Evolutionary conservation across 208 protist genomes (phyloP).

Genomic region (Tritrichomonas musculus): DNA sequence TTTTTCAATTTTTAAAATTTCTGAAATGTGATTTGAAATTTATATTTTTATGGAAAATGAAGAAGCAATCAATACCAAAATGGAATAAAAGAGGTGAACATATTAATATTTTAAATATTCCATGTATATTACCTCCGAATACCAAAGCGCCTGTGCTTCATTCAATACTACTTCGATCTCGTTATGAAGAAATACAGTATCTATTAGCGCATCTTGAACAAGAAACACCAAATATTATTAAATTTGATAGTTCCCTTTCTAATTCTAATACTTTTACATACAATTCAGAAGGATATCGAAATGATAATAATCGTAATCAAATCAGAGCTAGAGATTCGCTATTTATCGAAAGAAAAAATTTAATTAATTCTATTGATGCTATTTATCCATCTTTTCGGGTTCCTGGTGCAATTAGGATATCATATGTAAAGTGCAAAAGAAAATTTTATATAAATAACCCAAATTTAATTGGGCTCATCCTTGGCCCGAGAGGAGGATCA

Average conservation of each 20-base stretch:
- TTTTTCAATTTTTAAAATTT: too few species aligned
- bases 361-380: not conserved
- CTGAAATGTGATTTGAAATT: too few species aligned
- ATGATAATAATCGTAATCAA: not conserved
- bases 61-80: not conserved
- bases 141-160: not conserved
- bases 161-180: not conserved
- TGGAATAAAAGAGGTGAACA: not conserved
- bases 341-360: slow-evolving; percentile 14
- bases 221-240: slow-evolving; percentile 3
- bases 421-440: not conserved
- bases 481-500: not conserved
- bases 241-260: not conserved
- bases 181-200: slow-evolving; percentile 7
- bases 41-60: not conserved
- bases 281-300: not conserved
- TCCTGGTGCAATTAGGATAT: not conserved
- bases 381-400: not conserved
- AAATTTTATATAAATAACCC: not conserved
- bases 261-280: not conserved
- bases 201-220: not conserved
- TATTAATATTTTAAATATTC: not conserved
- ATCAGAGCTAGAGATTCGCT: not conserved
- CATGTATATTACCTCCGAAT: not conserved
- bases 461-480: not conserved